A percentile compares a stretch with the other conserved stretches of the same genome.
Evolutionary conservation across 2,329 filamentous ascomycete species (phyloP).

Genomic region (Fusarium robinianum): DNA sequence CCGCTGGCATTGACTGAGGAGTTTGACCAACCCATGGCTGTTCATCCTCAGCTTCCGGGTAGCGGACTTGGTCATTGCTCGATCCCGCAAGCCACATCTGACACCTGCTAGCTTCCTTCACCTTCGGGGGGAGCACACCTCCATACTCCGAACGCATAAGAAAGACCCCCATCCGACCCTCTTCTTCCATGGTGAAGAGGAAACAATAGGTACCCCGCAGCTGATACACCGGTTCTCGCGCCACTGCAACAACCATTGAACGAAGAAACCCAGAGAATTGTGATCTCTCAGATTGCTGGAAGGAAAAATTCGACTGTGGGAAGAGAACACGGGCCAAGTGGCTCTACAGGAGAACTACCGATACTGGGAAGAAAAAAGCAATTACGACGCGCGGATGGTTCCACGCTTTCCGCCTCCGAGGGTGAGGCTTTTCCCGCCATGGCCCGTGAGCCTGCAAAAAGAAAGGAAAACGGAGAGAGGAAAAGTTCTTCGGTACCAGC

Average conservation of each 20-base stretch:
- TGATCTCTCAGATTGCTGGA: conserved; percentile 23
- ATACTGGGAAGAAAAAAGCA: conserved; percentile 28
- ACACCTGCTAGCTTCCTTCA: background rate
- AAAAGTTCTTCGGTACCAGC: conserved; percentile 20
- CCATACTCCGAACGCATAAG: background rate
- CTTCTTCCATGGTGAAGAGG: conserved; percentile 2
- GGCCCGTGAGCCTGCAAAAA: conserved; percentile 23
- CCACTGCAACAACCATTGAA: conserved; percentile 8
- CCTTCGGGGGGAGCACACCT: conserved; percentile 1
- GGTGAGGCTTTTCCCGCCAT: conserved; percentile 22
- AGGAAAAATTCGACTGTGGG: conserved; percentile 13
- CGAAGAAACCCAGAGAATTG: conserved; percentile 12
- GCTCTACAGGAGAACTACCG: conserved; percentile 32
- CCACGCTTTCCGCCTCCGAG: conserved; percentile 22
- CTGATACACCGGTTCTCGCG: conserved; percentile 9
- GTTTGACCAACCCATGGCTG: background rate
- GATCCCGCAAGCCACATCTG: conserved; percentile 4
- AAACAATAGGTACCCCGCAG: conserved; percentile 6
- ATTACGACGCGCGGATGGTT: conserved; percentile 22
- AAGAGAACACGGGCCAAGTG: conserved; percentile 13
- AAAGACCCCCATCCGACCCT: conserved; percentile 7
- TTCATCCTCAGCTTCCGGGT: background rate
- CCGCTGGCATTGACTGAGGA: background rate
- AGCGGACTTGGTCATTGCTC: conserved; percentile 4
- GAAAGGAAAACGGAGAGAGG: conserved; percentile 20